A percentile compares a stretch with the other conserved stretches of the same genome.
Conservation (phyloP, 768 basidiomycete species). For the Suillus hirtellus region DNA sequence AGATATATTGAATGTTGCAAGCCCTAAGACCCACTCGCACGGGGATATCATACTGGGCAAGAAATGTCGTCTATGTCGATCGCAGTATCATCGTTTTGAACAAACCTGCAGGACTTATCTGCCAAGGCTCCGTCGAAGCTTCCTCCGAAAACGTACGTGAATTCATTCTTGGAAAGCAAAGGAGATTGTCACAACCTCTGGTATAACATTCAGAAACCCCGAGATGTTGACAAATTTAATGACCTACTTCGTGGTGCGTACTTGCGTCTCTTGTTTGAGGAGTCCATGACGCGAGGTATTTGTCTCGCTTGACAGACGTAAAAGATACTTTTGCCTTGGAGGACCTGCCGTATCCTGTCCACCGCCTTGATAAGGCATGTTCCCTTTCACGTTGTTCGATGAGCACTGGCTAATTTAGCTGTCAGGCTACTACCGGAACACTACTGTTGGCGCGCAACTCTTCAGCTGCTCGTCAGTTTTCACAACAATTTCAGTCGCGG, state of each 20-base stretch:
- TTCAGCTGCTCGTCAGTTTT: constrained; percentile 46
- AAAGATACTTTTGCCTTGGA: constrained; percentile 33
- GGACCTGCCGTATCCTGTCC: constrained; percentile 49
- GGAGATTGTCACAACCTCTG: constrained; percentile 3
- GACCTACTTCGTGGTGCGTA: constrained; percentile 37
- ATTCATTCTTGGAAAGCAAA: constrained; percentile 14
- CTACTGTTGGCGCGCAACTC: constrained; percentile 54
- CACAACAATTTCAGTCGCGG: constrained; percentile 52
- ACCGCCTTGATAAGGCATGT: constrained; percentile 66
- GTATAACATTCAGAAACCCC: constrained; percentile 15
- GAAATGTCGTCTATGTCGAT: constrained; percentile 51
- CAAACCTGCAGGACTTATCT: constrained; percentile 60
- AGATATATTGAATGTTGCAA: constrained; percentile 1
- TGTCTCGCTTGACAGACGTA: constrained; percentile 25
- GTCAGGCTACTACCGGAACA: constrained; percentile 62
- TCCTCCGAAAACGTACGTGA: constrained; percentile 7
- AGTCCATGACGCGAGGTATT: not conserved
- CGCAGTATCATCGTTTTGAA: constrained; percentile 54
- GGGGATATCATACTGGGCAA: constrained; percentile 29
- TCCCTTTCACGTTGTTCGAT: not conserved
- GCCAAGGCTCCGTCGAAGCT: constrained; percentile 41
- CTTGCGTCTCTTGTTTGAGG: constrained; percentile 13
- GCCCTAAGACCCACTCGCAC: constrained; percentile 8
- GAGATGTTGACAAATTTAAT: constrained; percentile 35
- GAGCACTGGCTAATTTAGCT: constrained; percentile 5